These are phyloP conservation scores for Purshia tridentata DNA, from an alignment of 306 rosid species.

Conservation along the genomic window DNA sequence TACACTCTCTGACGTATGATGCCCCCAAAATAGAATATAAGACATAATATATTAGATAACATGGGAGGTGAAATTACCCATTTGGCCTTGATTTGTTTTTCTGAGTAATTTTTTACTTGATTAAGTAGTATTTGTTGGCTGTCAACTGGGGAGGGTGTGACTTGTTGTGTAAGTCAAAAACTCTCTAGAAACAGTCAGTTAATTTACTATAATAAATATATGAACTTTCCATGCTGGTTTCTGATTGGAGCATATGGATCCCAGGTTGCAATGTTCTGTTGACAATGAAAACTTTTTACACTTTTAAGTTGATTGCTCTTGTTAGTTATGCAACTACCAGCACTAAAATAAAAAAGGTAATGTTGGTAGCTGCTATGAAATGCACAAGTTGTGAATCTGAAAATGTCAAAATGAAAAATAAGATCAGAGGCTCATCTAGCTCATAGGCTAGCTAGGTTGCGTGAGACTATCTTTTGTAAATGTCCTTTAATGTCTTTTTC, in stretches of 20 bases:
- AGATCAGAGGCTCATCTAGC: too few species aligned
- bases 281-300: background rate
- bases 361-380: too few species aligned
- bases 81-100: background rate
- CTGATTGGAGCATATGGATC: conserved; percentile 31
- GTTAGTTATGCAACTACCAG: conserved; percentile 12
- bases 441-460: too few species aligned
- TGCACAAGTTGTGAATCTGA: too few species aligned
- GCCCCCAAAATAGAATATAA: background rate
- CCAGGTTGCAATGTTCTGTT: conserved; percentile 20
- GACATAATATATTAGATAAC: background rate
- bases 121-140: conserved; percentile 10
- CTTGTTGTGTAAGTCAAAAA: conserved; percentile 40
- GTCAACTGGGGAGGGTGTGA: conserved; percentile 31
- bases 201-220: background rate
- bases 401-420: too few species aligned
- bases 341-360: background rate
- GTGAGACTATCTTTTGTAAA: too few species aligned
- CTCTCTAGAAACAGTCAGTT: conserved; percentile 16
- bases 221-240: conserved; percentile 10
- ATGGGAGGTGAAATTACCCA: background rate
- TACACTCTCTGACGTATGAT: background rate
- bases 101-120: background rate
- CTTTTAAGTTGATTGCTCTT: background rate
- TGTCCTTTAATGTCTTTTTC: too few species aligned